Base-by-base conservation (phyloP, 1,284 basidiomycete genomes). In the Austroboletus niveus region DNA sequence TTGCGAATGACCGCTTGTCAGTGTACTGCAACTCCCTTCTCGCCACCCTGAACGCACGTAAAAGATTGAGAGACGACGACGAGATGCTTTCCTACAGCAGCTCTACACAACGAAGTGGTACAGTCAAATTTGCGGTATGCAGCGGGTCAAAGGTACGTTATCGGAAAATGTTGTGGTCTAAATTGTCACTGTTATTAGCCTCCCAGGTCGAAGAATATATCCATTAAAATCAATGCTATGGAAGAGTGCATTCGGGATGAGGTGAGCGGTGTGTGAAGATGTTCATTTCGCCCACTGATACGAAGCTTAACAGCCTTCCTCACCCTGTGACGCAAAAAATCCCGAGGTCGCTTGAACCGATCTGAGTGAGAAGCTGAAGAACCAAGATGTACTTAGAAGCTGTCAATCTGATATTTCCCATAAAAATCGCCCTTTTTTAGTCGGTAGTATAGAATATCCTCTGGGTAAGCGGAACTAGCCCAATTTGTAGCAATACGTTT, bases 21-120 rank as follows among this genome's bases (percentile, higher is more conserved):
- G 73, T 79, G 7, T 78, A 79, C 57, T 68, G 70, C 11, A 79
- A 78, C 59, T 74, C 75, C 8, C 64, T 78, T n/a, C 68, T 78
- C 29, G 74, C 75, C 5, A 75, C 73, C 7, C 69, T 78, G 36
- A 78, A 78, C 56, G 74, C 72, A 7, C 74, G 75, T 22, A 65
- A 65, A 38, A 32, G 39, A 15, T 66, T 77, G 47, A 69, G 71
- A 5, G 61, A 62, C 3, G 42, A 47, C 7, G 27, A 8, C 6
- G 27, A 27, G 27, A 27, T 27, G 27, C 27, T 6, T 27, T 27
- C 27, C 27, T 27, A 27, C 27, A 27, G 27, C 27, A 27, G 4
- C 6, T 27, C 27, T 27, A 7, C 27, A 27, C 27, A 27, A 27
- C 27, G 27, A 6, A 27, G 27, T 27, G 27, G 27, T 27, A 27